Conservation (phyloP, 805 yeast genomes). For the Jamesozyma rosinii region DNA sequence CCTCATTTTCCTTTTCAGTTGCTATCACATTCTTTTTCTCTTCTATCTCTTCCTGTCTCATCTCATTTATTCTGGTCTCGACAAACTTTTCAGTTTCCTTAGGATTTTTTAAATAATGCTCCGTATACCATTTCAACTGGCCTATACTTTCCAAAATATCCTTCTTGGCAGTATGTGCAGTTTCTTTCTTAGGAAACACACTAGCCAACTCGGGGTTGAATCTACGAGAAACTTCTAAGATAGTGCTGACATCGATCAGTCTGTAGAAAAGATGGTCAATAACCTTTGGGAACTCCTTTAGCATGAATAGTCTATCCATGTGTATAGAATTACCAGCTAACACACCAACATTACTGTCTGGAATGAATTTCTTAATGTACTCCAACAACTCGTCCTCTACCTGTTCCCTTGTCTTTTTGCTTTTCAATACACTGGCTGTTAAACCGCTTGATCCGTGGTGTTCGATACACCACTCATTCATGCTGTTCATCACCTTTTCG, state of each 20-base stretch:
- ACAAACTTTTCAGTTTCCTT: slow-evolving; percentile 12
- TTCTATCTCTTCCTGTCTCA: background rate
- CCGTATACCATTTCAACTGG: slow-evolving; percentile 70
- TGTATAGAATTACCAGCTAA: slow-evolving; percentile 90
- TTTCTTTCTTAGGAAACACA: slow-evolving; percentile 51
- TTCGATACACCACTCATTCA: slow-evolving; percentile 82
- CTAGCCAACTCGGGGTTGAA: slow-evolving; percentile 59
- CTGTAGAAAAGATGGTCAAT: slow-evolving; percentile 60
- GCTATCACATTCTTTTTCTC: background rate
- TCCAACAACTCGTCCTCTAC: slow-evolving; percentile 59
- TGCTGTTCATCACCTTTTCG: slow-evolving; percentile 48
- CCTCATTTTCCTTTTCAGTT: background rate
- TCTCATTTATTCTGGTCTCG: background rate
- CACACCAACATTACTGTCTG: slow-evolving; percentile 48
- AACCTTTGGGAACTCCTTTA: slow-evolving; percentile 72
- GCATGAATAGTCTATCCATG: slow-evolving; percentile 80
- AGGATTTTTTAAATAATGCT: slow-evolving; percentile 44
- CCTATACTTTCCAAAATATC: slow-evolving; percentile 85
- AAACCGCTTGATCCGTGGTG: slow-evolving; percentile 79
- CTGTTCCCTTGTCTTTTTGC: slow-evolving; percentile 42
- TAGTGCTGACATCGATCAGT: slow-evolving; percentile 79
- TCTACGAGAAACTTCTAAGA: slow-evolving; percentile 71
- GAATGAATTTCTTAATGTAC: slow-evolving; percentile 51
- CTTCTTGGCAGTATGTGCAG: slow-evolving; percentile 75
- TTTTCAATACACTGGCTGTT: slow-evolving; percentile 54